Evolutionary conservation across 495 filamentous ascomycete species (phyloP).

Genomic region (Aspergillus indologenus): DNA sequence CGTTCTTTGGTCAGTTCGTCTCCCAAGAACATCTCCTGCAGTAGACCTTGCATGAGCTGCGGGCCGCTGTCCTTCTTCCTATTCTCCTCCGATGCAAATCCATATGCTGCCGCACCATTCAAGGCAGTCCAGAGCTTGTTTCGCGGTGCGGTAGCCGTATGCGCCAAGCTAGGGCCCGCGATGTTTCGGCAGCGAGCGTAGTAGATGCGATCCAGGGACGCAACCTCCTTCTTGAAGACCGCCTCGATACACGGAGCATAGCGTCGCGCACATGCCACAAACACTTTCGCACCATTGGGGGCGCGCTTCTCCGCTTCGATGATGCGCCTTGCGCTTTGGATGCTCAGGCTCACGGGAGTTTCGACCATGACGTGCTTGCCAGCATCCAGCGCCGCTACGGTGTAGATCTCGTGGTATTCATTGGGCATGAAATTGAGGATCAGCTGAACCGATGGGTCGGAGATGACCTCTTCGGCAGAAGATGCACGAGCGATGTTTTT

Average conservation of each 20-base stretch:
- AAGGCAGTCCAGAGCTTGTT: not conserved
- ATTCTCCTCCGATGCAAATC: not conserved
- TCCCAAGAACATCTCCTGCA: slow-evolving; percentile 31
- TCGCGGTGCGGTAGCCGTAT: slow-evolving; percentile 28
- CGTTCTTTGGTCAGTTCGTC: slow-evolving; percentile 34
- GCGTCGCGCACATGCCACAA: slow-evolving; percentile 55
- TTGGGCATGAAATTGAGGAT: slow-evolving; percentile 51
- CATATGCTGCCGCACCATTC: not conserved
- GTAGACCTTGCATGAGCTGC: slow-evolving; percentile 16
- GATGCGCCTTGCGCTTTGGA: slow-evolving; percentile 39
- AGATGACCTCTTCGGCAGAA: slow-evolving; percentile 13
- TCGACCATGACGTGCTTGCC: slow-evolving; percentile 56
- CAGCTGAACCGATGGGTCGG: slow-evolving; percentile 39
- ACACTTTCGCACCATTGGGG: slow-evolving; percentile 36
- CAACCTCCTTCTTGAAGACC: slow-evolving; percentile 48
- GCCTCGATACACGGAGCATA: slow-evolving; percentile 51
- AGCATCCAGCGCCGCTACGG: slow-evolving; percentile 45
- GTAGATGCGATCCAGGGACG: slow-evolving; percentile 40
- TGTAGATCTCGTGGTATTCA: slow-evolving; percentile 49
- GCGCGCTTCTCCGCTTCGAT: slow-evolving; percentile 33
- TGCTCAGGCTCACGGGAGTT: slow-evolving; percentile 48
- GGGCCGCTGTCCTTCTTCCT: not conserved
- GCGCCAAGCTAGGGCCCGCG: slow-evolving; percentile 36
- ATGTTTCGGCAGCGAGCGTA: slow-evolving; percentile 56
- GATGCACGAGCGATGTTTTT: slow-evolving; percentile 5